phyloP scores from a whole-genome alignment of 176 grass and related monocot genomes.

The Paspalum vaginatum region DNA sequence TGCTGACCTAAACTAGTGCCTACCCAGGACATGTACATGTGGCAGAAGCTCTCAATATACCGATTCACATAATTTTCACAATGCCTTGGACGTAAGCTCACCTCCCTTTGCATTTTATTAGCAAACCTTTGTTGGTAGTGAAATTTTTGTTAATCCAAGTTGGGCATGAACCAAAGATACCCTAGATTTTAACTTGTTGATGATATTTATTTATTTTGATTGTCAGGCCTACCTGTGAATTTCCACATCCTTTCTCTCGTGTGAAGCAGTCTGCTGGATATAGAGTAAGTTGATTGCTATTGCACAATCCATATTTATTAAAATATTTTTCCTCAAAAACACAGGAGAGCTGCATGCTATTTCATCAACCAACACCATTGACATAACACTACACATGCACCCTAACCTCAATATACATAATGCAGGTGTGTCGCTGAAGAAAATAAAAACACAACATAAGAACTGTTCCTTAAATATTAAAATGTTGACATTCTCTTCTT shows the following conservation, averaged over 20 bases:
- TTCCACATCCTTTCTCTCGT: constrained; percentile 78
- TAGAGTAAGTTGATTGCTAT: constrained; percentile 59
- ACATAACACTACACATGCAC: too few relatives aligned
- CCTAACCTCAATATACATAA: too few relatives aligned
- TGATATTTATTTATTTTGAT: constrained; percentile 23
- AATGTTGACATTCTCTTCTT: too few relatives aligned
- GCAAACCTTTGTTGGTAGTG: background rate
- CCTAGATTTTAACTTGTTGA: constrained; percentile 20
- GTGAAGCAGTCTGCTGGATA: constrained; percentile 83
- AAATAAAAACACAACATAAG: too few relatives aligned
- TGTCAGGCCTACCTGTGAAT: constrained; percentile 77
- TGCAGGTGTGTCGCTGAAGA: too few relatives aligned
- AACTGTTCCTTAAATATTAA: too few relatives aligned
- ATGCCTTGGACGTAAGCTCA: constrained; percentile 80
- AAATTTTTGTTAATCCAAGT: background rate
- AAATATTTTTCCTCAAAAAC: too few relatives aligned
- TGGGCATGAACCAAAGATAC: background rate
- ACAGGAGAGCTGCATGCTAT: too few relatives aligned
- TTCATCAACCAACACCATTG: too few relatives aligned
- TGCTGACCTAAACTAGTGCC: constrained; percentile 40
- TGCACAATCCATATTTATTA: background rate
- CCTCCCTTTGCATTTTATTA: background rate
- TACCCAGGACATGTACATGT: constrained; percentile 80
- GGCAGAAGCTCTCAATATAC: constrained; percentile 77
- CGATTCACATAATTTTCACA: constrained; percentile 89